Percentiles rank a stretch among this genome's conserved stretches.
These are phyloP conservation scores for Tricholoma sp. DNA, from an alignment of 768 basidiomycete genomes.

Conservation along the genomic window DNA sequence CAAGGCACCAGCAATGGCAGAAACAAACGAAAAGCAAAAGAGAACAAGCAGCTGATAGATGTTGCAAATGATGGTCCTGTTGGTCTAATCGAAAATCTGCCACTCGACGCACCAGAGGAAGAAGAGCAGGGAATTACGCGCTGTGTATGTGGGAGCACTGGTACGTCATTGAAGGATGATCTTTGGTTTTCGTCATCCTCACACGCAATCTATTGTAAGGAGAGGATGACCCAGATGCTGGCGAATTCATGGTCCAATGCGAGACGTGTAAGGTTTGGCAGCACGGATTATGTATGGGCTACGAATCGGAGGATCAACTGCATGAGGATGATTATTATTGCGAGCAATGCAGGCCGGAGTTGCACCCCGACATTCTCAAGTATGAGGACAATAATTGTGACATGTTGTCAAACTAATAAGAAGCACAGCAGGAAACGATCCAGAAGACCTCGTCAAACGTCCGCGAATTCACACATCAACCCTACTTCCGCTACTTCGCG, in stretches of 20 bases:
- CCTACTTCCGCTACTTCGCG: constrained; percentile 42
- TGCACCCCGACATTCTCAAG: constrained; percentile 80
- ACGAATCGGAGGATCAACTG: constrained; percentile 69
- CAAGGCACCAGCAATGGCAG: constrained; percentile 27
- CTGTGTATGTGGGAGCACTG: constrained; percentile 80
- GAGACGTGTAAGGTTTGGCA: constrained; percentile 98
- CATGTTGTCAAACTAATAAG: constrained; percentile 15
- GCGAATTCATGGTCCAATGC: constrained; percentile 97
- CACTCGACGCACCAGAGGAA: constrained; percentile 44
- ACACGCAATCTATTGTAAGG: constrained; percentile 24
- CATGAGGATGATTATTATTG: constrained; percentile 86
- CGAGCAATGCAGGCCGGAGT: constrained; percentile 85
- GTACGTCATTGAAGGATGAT: constrained; percentile 35
- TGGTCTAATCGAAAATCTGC: constrained; percentile 28
- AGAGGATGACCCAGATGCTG: constrained; percentile 77
- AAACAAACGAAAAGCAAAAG: constrained; percentile 62
- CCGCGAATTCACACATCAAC: constrained; percentile 56
- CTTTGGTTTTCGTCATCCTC: constrained; percentile 18
- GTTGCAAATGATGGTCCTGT: constrained; percentile 21
- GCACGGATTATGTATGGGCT: constrained; percentile 95
- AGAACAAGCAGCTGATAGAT: constrained; percentile 31
- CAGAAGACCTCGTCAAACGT: constrained; percentile 60
- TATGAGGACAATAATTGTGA: constrained; percentile 33
- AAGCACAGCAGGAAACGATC: constrained; percentile 47
- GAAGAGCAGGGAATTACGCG: constrained; percentile 69